Evolutionary conservation across 495 filamentous ascomycete genomes (phyloP).

Genomic region (Trichoderma orchidacearum): DNA sequence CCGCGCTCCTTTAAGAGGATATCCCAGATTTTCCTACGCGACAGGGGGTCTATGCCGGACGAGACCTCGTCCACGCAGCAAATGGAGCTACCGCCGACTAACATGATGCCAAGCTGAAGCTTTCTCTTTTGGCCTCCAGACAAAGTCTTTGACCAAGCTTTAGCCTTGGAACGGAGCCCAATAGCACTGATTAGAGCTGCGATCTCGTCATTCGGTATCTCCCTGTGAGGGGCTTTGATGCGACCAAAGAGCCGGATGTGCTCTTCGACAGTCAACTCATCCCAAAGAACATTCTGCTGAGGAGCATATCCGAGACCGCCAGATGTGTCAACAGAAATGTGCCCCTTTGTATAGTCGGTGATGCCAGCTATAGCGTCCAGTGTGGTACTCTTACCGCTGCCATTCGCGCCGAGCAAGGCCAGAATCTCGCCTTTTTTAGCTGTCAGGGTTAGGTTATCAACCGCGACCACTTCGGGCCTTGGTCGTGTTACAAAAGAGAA

Average conservation of each 20-base stretch:
- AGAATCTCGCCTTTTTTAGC: slow-evolving; percentile 52
- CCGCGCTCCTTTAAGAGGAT: slow-evolving; percentile 63
- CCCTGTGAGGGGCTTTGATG: slow-evolving; percentile 39
- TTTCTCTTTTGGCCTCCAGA: slow-evolving; percentile 74
- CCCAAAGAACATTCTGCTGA: slow-evolving; percentile 67
- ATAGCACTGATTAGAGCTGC: slow-evolving; percentile 40
- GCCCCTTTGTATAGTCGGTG: slow-evolving; percentile 43
- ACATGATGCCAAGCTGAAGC: slow-evolving; percentile 67
- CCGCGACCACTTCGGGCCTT: slow-evolving; percentile 42
- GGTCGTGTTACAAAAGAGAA: slow-evolving; percentile 30
- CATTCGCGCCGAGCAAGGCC: slow-evolving; percentile 62
- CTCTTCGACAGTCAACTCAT: slow-evolving; percentile 53
- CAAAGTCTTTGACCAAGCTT: slow-evolving; percentile 41
- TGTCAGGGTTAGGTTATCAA: slow-evolving; percentile 43
- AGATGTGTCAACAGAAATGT: slow-evolving; percentile 37
- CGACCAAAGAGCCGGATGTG: slow-evolving; percentile 56
- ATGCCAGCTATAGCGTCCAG: slow-evolving; percentile 61
- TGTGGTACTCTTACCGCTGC: slow-evolving; percentile 63
- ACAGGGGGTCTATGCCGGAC: slow-evolving; percentile 60
- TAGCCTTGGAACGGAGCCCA: slow-evolving; percentile 47
- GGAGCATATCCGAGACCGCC: slow-evolving; percentile 44
- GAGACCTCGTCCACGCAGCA: slow-evolving; percentile 76
- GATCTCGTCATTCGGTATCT: not conserved
- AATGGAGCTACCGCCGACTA: slow-evolving; percentile 58
- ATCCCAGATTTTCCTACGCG: slow-evolving; percentile 65